Percentiles rank a stretch among this genome's conserved stretches.
Conservation (phyloP, 768 basidiomycete species). For the Russula virescens region DNA sequence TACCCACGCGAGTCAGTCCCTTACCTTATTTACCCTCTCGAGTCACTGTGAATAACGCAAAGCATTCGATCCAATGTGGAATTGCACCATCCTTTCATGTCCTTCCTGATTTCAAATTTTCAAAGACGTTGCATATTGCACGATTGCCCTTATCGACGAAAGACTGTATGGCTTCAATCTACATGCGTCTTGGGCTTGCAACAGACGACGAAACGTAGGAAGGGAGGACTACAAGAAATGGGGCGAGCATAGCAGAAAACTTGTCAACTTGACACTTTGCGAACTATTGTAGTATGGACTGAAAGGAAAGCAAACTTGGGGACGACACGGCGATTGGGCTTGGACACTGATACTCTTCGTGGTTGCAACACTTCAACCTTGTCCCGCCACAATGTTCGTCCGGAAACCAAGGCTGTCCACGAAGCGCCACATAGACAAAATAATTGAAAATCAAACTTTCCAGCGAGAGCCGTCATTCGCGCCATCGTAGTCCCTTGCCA, state of each 20-base stretch:
- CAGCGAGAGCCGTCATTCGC: slow-evolving; percentile 50
- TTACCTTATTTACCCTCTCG: slow-evolving; percentile 14
- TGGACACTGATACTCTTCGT: slow-evolving; percentile 36
- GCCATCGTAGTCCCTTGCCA: slow-evolving; percentile 41
- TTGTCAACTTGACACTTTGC: slow-evolving; percentile 62
- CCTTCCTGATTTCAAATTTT: slow-evolving; percentile 18
- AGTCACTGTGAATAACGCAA: slow-evolving; percentile 3
- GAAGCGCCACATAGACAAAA: slow-evolving; percentile 21
- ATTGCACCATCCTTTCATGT: background rate
- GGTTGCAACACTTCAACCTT: slow-evolving; percentile 41
- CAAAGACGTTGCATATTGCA: slow-evolving; percentile 20
- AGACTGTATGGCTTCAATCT: slow-evolving; percentile 23
- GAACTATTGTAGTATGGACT: slow-evolving; percentile 40
- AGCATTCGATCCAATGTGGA: background rate
- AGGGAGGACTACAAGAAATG: slow-evolving; percentile 51
- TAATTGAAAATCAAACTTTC: slow-evolving; percentile 39
- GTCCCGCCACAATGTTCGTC: slow-evolving; percentile 24
- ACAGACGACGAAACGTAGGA: slow-evolving; percentile 29
- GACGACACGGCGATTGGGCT: slow-evolving; percentile 33
- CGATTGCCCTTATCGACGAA: slow-evolving; percentile 20
- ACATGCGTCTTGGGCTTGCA: slow-evolving; percentile 27
- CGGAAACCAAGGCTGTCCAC: slow-evolving; percentile 25
- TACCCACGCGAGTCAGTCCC: slow-evolving; percentile 18
- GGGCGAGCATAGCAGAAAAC: slow-evolving; percentile 50
- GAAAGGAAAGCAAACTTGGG: slow-evolving; percentile 46